A percentile compares a stretch with the other conserved stretches of the same genome.
Conservation (phyloP, 306 rosid species). For the Abrus pulchellus region DNA sequence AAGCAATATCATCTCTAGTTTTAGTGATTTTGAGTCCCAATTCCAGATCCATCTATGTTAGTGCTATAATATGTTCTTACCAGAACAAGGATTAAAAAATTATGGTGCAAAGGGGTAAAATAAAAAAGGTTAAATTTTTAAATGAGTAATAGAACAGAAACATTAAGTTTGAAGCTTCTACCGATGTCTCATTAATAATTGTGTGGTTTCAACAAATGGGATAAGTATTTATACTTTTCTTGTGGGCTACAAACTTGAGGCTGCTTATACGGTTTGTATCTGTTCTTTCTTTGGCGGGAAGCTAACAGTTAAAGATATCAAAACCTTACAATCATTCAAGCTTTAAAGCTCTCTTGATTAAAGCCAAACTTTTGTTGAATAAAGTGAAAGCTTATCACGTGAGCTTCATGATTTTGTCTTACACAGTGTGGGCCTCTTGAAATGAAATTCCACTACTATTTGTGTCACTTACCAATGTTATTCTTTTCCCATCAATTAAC, state of each 20-base stretch:
- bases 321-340: background rate
- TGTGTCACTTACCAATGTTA: background rate
- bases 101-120: conserved; percentile 5
- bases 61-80: conserved; percentile 31
- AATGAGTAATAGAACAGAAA: background rate
- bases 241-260: conserved; percentile 30
- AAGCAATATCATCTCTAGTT: conserved; percentile 56
- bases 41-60: conserved; percentile 69
- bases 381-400: background rate
- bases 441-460: conserved; percentile 6
- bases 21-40: conserved; percentile 74
- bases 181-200: background rate
- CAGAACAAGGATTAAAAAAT: conserved; percentile 15
- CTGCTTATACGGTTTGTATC: conserved; percentile 2
- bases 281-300: conserved; percentile 35
- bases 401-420: conserved; percentile 1
- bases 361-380: background rate
- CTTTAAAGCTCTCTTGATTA: background rate
- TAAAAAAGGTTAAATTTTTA: background rate
- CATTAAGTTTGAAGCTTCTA: conserved; percentile 10
- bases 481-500: background rate
- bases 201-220: background rate
- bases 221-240: conserved; percentile 52
- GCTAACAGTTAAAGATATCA: background rate
- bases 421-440: background rate